A percentile compares a stretch with the other conserved stretches of the same genome.
Evolutionary conservation across 1,284 basidiomycete genomes (phyloP).

Genomic region (Pseudozyma sp.): DNA sequence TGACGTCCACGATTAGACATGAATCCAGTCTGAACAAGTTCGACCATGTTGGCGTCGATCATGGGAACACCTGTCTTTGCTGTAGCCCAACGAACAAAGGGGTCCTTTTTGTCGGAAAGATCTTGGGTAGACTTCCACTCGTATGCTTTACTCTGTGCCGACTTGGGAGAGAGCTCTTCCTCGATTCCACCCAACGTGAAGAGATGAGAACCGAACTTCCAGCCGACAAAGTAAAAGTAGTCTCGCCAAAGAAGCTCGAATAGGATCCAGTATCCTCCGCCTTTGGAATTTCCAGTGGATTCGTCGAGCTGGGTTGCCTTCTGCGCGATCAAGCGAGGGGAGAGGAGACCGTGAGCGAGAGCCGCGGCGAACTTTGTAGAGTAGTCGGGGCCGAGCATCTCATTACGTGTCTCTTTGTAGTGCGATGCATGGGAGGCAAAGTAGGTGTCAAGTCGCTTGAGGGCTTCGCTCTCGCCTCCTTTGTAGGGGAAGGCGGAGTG

Average conservation of each 20-base stretch:
- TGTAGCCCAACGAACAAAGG: constrained; percentile 53
- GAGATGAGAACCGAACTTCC: constrained; percentile 56
- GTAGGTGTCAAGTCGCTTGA: constrained; percentile 53
- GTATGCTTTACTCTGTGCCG: constrained; percentile 44
- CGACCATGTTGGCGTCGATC: constrained; percentile 63
- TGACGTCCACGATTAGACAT: constrained; percentile 71
- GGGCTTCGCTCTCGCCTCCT: constrained; percentile 61
- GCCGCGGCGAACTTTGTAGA: constrained; percentile 60
- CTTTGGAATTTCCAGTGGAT: constrained; percentile 15
- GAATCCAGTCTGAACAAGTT: constrained; percentile 70
- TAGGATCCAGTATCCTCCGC: constrained; percentile 62
- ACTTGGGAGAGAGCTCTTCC: constrained; percentile 38
- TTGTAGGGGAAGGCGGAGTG: constrained; percentile 56
- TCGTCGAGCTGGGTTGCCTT: constrained; percentile 48
- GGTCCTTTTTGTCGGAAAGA: constrained; percentile 39
- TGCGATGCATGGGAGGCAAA: constrained; percentile 36
- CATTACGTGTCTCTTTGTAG: constrained; percentile 62
- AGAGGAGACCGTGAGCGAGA: constrained; percentile 57
- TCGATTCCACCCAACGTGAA: constrained; percentile 61
- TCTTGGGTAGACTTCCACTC: constrained; percentile 44
- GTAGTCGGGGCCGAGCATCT: constrained; percentile 58
- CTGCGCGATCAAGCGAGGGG: constrained; percentile 54
- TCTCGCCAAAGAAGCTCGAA: constrained; percentile 65
- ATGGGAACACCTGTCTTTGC: constrained; percentile 57
- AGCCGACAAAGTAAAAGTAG: constrained; percentile 70